A percentile compares a stretch with the other conserved stretches of the same genome.
Conservation (phyloP, 2,329 filamentous ascomycete genomes). For the Beauveria caledonica region DNA sequence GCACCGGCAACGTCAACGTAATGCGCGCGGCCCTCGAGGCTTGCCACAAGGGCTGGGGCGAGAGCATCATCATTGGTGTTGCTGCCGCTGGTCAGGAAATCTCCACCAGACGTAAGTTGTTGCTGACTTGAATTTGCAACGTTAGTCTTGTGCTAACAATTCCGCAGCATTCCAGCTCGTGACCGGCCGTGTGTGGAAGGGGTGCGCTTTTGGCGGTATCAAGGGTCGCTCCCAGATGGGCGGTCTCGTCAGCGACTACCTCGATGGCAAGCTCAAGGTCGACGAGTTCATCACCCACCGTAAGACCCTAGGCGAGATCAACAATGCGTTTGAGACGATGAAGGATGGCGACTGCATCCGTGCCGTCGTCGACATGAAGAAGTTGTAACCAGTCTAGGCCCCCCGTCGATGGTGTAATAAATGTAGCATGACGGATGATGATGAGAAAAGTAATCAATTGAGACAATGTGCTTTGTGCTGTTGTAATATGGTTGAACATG, state of each 20-base stretch:
- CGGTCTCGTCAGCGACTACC: constrained; percentile 80
- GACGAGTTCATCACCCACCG: constrained; percentile 99
- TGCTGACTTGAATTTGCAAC: not conserved
- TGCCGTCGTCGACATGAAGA: constrained; percentile 68
- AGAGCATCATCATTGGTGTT: constrained; percentile 96
- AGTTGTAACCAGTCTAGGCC: constrained; percentile 17
- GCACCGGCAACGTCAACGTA: constrained; percentile 92
- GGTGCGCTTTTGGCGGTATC: constrained; percentile 95
- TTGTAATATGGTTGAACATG: not conserved
- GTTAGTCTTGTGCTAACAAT: constrained; percentile 15
- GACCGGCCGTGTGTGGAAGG: constrained; percentile 95
- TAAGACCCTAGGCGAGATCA: constrained; percentile 74
- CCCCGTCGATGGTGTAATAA: not conserved
- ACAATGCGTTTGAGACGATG: constrained; percentile 87
- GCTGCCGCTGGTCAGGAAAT: constrained; percentile 96
- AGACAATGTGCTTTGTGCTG: not conserved
- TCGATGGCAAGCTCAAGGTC: constrained; percentile 85
- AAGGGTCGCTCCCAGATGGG: constrained; percentile 93
- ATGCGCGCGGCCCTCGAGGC: constrained; percentile 95
- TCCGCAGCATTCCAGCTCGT: constrained; percentile 88
- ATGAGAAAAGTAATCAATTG: not conserved
- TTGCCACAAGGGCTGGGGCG: constrained; percentile 98
- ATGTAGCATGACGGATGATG: not conserved
- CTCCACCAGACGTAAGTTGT: constrained; percentile 78
- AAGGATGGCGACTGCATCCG: constrained; percentile 95